phyloP scores from a whole-genome alignment of 352 stramenopile genomes.

The Globisporangium cederbergense region DNA sequence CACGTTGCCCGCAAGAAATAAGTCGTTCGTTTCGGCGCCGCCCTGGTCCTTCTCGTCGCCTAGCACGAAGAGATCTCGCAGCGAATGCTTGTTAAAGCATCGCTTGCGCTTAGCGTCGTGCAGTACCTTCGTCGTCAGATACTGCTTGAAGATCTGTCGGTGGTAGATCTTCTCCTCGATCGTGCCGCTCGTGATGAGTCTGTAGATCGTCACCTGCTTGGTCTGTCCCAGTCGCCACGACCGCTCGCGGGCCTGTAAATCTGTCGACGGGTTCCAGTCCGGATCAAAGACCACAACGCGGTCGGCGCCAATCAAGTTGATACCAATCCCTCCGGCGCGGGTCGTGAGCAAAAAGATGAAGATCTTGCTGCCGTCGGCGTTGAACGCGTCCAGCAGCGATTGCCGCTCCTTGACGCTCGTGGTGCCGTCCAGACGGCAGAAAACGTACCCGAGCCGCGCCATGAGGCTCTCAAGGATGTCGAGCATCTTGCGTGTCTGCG shows the following conservation, averaged over 20 bases:
- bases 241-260: slow-evolving; percentile 96
- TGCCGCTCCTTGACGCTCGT: slow-evolving; percentile 94
- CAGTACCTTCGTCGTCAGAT: slow-evolving; percentile 96
- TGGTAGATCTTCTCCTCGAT: slow-evolving; percentile 99
- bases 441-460: slow-evolving; percentile 80
- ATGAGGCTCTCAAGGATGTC: slow-evolving; percentile 96
- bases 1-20: slow-evolving; percentile 89
- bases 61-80: slow-evolving; percentile 96
- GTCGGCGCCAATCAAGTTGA: slow-evolving; percentile 95
- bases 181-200: slow-evolving; percentile 95
- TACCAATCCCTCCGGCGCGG: slow-evolving; percentile 94
- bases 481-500: slow-evolving; percentile 96
- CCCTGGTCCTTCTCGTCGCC: slow-evolving; percentile 51
- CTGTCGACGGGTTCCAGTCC: slow-evolving; percentile 99
- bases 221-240: slow-evolving; percentile 93
- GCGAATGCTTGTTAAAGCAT: slow-evolving; percentile 95
- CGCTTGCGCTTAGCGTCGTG: slow-evolving; percentile 95
- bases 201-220: slow-evolving; percentile 85
- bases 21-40: slow-evolving; percentile 87
- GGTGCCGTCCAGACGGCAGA: slow-evolving; percentile 95
- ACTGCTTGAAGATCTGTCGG: slow-evolving; percentile 99
- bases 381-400: slow-evolving; percentile 95
- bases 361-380: slow-evolving; percentile 73
- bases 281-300: slow-evolving; percentile 97
- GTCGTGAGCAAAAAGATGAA: slow-evolving; percentile 85